A percentile compares a stretch with the other conserved stretches of the same genome.
phyloP scores from a whole-genome alignment of 75 land plant genomes.

The Larix kaempferi region DNA sequence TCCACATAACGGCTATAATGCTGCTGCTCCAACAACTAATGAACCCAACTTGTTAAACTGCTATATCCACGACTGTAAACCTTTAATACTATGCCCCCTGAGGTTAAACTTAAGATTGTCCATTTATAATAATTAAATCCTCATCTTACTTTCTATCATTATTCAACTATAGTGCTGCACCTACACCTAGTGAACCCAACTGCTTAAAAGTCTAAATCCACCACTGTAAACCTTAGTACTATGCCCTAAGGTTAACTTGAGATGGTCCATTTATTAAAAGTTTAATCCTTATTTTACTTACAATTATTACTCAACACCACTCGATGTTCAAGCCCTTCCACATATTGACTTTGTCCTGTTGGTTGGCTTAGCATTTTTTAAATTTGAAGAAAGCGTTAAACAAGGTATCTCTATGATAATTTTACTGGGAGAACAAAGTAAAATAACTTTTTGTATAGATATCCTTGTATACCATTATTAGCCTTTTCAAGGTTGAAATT shows the following conservation, averaged over 20 bases:
- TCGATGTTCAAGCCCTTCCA: not conserved
- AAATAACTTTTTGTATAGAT: not conserved
- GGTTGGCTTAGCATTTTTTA: not conserved
- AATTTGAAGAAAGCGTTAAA: not conserved
- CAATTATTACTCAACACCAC: not conserved
- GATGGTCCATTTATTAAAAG: not conserved
- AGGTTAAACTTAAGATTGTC: not conserved
- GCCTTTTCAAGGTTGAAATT: not conserved
- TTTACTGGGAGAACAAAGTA: not conserved
- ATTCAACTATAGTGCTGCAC: not conserved
- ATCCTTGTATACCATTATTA: not conserved
- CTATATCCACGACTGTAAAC: no score
- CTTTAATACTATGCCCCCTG: not conserved
- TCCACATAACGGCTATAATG: no score
- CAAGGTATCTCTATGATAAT: not conserved
- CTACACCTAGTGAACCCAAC: no score
- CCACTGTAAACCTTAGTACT: no score
- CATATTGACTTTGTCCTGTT: not conserved
- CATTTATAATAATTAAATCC: not conserved
- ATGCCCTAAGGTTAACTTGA: not conserved
- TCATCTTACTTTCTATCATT: not conserved
- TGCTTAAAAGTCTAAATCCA: no score
- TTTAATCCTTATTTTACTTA: not conserved
- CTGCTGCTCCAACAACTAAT: no score
- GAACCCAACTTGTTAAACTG: no score